phyloP scores from a whole-genome alignment of 2,329 filamentous ascomycete species.

The Harringtonia aguacate region DNA sequence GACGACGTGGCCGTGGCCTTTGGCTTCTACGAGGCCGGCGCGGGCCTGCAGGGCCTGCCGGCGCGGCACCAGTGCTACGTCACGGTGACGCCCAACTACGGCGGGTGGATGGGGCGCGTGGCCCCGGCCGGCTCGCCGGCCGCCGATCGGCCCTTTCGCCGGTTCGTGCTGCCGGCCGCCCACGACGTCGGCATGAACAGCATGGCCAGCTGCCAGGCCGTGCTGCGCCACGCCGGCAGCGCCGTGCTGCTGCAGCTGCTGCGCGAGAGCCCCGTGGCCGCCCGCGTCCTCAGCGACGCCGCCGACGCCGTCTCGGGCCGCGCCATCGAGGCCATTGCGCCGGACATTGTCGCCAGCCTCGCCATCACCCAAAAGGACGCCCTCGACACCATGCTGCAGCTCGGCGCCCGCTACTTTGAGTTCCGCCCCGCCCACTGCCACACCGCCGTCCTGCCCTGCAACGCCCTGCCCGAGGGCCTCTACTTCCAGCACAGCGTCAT shows the following conservation, averaged over 20 bases:
- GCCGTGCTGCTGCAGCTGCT: slow-evolving; percentile 18
- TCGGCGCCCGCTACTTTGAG: slow-evolving; percentile 41
- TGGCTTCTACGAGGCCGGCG: slow-evolving; percentile 37
- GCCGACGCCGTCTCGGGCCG: slow-evolving; percentile 16
- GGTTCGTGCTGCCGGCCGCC: slow-evolving; percentile 31
- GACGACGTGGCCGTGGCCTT: slow-evolving; percentile 28
- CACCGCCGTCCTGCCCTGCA: slow-evolving; percentile 23
- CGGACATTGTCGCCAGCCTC: slow-evolving; percentile 33
- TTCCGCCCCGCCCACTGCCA: slow-evolving; percentile 38
- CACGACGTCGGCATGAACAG: slow-evolving; percentile 43
- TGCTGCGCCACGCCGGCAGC: slow-evolving; percentile 26
- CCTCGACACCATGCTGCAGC: slow-evolving; percentile 29
- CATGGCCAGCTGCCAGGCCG: slow-evolving; percentile 27
- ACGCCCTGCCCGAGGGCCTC: slow-evolving; percentile 29
- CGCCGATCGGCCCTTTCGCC: slow-evolving; percentile 27
- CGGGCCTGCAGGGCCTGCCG: slow-evolving; percentile 29
- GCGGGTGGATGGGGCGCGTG: slow-evolving; percentile 30
- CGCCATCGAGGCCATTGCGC: slow-evolving; percentile 20
- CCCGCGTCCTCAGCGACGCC: no score
- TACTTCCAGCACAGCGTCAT: slow-evolving; percentile 42
- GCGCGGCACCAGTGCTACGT: slow-evolving; percentile 33
- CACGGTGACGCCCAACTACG: slow-evolving; percentile 30
- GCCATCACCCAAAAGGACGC: slow-evolving; percentile 40
- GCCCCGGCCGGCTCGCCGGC: slow-evolving; percentile 26
- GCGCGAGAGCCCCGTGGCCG: slow-evolving; percentile 14